These are phyloP conservation scores for Cladorrhinum sp. DNA, from an alignment of 2,329 filamentous ascomycete genomes.

Conservation along the genomic window DNA sequence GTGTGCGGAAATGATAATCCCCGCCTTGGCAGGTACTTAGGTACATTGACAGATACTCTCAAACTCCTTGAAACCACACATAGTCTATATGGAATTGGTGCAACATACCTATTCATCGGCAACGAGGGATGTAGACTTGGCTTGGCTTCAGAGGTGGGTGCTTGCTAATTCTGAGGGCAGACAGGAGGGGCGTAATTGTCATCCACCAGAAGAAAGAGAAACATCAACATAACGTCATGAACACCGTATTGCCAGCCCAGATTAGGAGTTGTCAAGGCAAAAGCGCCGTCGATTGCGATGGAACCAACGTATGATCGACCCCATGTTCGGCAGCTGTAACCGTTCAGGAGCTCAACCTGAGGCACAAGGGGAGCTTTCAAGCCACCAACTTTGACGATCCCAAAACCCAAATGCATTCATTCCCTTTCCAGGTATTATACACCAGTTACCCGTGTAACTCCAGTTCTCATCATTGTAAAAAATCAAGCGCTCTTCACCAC, in stretches of 20 bases:
- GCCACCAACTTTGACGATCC: background rate
- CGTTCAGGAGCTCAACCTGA: conserved; percentile 13
- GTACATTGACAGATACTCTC: background rate
- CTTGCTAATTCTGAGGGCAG: too few relatives aligned
- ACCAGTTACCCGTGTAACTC: conserved; percentile 18
- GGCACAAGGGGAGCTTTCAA: conserved; percentile 1
- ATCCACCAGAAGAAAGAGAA: too few relatives aligned
- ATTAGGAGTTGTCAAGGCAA: background rate
- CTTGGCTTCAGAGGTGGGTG: too few relatives aligned
- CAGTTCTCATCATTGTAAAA: background rate
- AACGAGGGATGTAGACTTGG: too few relatives aligned
- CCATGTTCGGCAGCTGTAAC: conserved; percentile 9
- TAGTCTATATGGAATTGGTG: too few relatives aligned
- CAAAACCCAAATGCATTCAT: conserved; percentile 12
- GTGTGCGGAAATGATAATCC: background rate
- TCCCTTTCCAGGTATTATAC: conserved; percentile 27
- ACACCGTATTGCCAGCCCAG: background rate
- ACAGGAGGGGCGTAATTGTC: too few relatives aligned
- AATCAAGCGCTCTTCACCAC: conserved; percentile 59
- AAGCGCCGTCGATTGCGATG: background rate
- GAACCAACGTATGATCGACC: conserved; percentile 19
- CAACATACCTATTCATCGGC: too few relatives aligned
- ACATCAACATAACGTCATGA: background rate
- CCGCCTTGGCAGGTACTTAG: background rate
- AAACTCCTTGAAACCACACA: background rate